Conservation (phyloP, 163 green algal species). For the Prototheca wickerhamii region DNA sequence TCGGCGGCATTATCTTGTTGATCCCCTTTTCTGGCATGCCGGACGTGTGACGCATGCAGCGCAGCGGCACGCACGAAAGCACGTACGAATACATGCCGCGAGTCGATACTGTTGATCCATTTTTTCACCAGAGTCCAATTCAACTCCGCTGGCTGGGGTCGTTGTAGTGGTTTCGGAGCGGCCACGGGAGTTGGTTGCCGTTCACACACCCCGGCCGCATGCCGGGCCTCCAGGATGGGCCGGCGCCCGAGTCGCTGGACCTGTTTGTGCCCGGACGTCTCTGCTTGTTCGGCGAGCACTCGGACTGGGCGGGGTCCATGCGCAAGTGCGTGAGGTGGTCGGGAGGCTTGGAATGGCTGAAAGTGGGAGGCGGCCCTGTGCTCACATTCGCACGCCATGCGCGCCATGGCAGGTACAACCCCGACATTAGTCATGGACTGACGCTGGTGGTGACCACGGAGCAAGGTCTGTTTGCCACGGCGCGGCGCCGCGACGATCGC, state of each 20-base stretch:
- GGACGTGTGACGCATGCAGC: too few species aligned
- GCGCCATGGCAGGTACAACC: slow-evolving; percentile 19
- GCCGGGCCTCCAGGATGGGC: too few species aligned
- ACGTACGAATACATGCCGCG: background rate
- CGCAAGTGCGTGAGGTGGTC: slow-evolving; percentile 12
- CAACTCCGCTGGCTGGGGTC: too few species aligned
- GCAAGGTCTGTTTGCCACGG: slow-evolving; percentile 37
- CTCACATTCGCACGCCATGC: too few species aligned
- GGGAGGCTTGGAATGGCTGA: slow-evolving; percentile 18
- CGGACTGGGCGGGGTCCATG: slow-evolving; percentile 38
- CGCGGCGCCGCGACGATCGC: background rate
- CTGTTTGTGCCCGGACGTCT: slow-evolving; percentile 48
- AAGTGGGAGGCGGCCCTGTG: too few species aligned
- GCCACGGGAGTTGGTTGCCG: background rate
- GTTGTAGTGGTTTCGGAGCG: background rate
- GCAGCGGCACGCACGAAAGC: background rate
- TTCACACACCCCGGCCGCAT: background rate
- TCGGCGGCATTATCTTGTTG: too few species aligned
- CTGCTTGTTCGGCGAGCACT: slow-evolving; percentile 56
- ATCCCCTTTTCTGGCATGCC: too few species aligned
- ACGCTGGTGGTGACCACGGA: slow-evolving; percentile 48
- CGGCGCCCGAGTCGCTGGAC: slow-evolving; percentile 9
- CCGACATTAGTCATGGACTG: slow-evolving; percentile 19
- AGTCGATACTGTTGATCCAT: background rate
- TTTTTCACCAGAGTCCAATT: background rate